These are phyloP conservation scores for Medakamo hakoo DNA, from an alignment of 139 green algal species.

Conservation along the genomic window DNA sequence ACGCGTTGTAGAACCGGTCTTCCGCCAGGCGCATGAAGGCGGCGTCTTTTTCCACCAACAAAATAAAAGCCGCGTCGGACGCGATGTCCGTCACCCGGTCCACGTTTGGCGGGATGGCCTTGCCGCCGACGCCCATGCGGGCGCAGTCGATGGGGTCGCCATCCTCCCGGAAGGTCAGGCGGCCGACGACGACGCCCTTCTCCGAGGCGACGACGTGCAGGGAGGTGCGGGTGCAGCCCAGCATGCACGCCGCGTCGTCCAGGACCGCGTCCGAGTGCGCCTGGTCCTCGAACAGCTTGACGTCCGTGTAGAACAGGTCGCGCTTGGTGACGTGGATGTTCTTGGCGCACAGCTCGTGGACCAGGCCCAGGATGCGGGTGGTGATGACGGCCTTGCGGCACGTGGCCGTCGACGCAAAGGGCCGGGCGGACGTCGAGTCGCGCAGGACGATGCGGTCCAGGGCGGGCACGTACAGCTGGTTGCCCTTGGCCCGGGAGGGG, in stretches of 20 bases:
- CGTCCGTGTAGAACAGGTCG: conserved; percentile 92
- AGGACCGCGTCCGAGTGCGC: conserved; percentile 67
- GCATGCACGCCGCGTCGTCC: conserved; percentile 88
- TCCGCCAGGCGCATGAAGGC: conserved; percentile 93
- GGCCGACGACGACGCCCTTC: conserved; percentile 91
- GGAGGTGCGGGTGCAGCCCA: conserved; percentile 83
- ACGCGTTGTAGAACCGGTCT: conserved; percentile 92
- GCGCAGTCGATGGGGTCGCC: conserved; percentile 88
- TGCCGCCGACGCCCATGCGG: conserved; percentile 87
- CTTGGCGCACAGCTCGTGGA: conserved; percentile 58
- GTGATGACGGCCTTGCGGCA: conserved; percentile 73
- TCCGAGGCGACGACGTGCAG: conserved; percentile 87
- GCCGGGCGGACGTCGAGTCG: conserved; percentile 42
- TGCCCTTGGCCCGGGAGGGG: conserved; percentile 56
- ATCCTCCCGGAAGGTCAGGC: conserved; percentile 73
- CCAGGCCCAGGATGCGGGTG: conserved; percentile 73
- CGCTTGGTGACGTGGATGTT: conserved; percentile 27
- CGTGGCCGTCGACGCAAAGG: conserved; percentile 61
- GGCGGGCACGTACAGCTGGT: conserved; percentile 65
- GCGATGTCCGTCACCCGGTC: conserved; percentile 75
- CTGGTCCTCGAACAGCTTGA: conserved; percentile 92
- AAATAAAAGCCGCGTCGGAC: conserved; percentile 78
- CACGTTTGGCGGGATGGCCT: conserved; percentile 91
- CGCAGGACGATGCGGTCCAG: conserved; percentile 88
- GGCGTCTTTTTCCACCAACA: conserved; percentile 96